Percentiles rank a stretch among this genome's conserved stretches.
phyloP scores from a whole-genome alignment of 169 alveolate genomes.

The Babesia ovata region DNA sequence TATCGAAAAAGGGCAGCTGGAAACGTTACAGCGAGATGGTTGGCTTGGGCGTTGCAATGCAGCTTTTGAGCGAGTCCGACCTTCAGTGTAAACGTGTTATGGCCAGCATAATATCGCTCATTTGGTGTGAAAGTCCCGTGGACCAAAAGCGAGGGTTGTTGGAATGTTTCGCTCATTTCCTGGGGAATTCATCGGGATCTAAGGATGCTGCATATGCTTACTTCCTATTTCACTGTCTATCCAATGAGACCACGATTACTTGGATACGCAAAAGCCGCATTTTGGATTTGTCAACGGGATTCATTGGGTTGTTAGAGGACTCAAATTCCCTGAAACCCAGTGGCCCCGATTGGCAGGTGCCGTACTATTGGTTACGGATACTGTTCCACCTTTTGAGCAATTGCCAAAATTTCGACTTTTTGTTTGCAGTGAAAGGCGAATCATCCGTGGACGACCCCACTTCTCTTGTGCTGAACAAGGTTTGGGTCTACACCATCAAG shows the following conservation, averaged over 20 bases:
- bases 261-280: conserved; percentile 34
- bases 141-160: conserved; percentile 46
- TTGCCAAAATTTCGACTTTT: not conserved
- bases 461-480: conserved; percentile 9
- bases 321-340: not conserved
- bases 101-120: conserved; percentile 28
- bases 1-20: conserved; percentile 48
- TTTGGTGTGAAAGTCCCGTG: conserved; percentile 39
- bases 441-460: conserved; percentile 1
- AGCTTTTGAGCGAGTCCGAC: conserved; percentile 31
- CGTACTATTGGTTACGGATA: conserved; percentile 58
- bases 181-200: conserved; percentile 17
- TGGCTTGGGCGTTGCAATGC: conserved; percentile 32
- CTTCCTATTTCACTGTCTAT: conserved; percentile 40
- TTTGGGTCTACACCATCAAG: conserved; percentile 27
- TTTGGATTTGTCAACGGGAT: not conserved
- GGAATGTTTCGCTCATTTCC: conserved; percentile 55
- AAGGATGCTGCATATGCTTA: conserved; percentile 48
- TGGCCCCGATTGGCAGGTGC: conserved; percentile 32
- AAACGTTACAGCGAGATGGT: conserved; percentile 57
- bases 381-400: conserved; percentile 27
- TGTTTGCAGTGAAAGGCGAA: not conserved
- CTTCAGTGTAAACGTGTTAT: conserved; percentile 41
- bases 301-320: conserved; percentile 12
- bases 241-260: conserved; percentile 32